phyloP scores from a whole-genome alignment of 768 basidiomycete species.

The Leucosporidium creatinivorum region DNA sequence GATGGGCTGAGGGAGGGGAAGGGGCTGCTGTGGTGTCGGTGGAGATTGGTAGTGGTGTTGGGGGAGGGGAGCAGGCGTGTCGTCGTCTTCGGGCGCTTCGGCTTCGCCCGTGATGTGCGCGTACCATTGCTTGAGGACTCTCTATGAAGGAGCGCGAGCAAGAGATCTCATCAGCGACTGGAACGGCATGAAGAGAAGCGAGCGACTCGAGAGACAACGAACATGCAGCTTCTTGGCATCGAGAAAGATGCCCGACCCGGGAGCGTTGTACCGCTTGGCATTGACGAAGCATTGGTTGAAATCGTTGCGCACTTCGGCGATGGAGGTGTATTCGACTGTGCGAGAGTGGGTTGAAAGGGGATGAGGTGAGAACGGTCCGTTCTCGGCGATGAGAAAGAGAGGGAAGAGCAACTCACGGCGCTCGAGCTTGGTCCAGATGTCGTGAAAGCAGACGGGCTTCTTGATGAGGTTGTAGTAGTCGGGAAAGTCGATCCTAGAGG shows the following conservation, averaged over 20 bases:
- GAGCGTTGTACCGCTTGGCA: slow-evolving; percentile 36
- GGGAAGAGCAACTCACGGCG: slow-evolving; percentile 1
- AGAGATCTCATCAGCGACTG: too few relatives aligned
- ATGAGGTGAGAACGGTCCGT: not conserved
- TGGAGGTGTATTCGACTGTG: slow-evolving; percentile 11
- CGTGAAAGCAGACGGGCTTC: slow-evolving; percentile 32
- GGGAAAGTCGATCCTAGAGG: slow-evolving; percentile 16
- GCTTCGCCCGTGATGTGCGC: slow-evolving; percentile 26
- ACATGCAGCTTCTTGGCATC: slow-evolving; percentile 34
- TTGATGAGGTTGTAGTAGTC: slow-evolving; percentile 36
- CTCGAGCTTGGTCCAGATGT: slow-evolving; percentile 31
- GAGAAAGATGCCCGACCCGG: slow-evolving; percentile 29
- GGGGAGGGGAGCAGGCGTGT: not conserved
- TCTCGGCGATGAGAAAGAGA: not conserved
- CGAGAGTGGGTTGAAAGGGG: too few relatives aligned
- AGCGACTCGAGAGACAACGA: not conserved
- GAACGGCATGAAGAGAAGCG: too few relatives aligned
- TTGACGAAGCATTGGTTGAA: slow-evolving; percentile 34
- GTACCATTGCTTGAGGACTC: slow-evolving; percentile 24
- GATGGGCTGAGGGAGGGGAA: not conserved
- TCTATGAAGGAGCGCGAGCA: too few relatives aligned
- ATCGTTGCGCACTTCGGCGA: slow-evolving; percentile 23
- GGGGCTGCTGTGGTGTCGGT: too few relatives aligned
- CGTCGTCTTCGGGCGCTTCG: slow-evolving; percentile 23
- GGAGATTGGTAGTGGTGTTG: not conserved